These are phyloP conservation scores for Forsythia viridissima DNA, from an alignment of 257 asterid species.

Conservation along the genomic window DNA sequence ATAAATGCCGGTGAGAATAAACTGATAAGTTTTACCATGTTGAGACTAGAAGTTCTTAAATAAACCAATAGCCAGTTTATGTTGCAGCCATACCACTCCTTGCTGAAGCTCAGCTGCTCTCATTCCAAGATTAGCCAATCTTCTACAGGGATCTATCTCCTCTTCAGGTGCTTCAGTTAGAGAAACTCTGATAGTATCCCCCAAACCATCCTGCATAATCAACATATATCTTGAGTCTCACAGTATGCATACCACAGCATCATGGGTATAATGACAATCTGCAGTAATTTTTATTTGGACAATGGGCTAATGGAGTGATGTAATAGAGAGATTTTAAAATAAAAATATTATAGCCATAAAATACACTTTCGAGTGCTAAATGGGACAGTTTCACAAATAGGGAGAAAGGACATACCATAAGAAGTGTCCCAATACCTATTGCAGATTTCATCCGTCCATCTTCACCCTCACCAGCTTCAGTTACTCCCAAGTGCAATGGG, in stretches of 20 bases:
- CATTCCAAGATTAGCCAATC: slow-evolving; percentile 95
- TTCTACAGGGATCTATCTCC: slow-evolving; percentile 97
- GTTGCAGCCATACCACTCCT: slow-evolving; percentile 85
- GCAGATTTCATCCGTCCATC: slow-evolving; percentile 99
- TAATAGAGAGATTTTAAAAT: not conserved
- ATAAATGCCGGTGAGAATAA: slow-evolving; percentile 23
- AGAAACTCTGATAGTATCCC: slow-evolving; percentile 97
- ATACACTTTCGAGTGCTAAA: not conserved
- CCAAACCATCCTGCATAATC: slow-evolving; percentile 81
- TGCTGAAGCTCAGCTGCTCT: slow-evolving; percentile 86
- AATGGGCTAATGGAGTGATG: not conserved
- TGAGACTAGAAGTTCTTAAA: slow-evolving; percentile 17
- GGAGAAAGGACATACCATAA: slow-evolving; percentile 55
- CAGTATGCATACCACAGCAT: not conserved
- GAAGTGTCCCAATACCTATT: slow-evolving; percentile 97
- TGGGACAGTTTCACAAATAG: slow-evolving; percentile 11
- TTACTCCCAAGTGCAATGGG: slow-evolving; percentile 95
- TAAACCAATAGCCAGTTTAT: slow-evolving; percentile 5
- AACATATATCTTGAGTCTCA: slow-evolving; percentile 14
- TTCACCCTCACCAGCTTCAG: slow-evolving; percentile 99
- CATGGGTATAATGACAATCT: not conserved
- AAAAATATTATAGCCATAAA: not conserved
- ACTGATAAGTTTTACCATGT: slow-evolving; percentile 3
- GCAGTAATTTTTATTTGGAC: not conserved
- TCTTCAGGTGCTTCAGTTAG: slow-evolving; percentile 94